Evolutionary conservation across 176 grass and related monocot genomes (phyloP).

Genomic region (Ensete ventricosum): DNA sequence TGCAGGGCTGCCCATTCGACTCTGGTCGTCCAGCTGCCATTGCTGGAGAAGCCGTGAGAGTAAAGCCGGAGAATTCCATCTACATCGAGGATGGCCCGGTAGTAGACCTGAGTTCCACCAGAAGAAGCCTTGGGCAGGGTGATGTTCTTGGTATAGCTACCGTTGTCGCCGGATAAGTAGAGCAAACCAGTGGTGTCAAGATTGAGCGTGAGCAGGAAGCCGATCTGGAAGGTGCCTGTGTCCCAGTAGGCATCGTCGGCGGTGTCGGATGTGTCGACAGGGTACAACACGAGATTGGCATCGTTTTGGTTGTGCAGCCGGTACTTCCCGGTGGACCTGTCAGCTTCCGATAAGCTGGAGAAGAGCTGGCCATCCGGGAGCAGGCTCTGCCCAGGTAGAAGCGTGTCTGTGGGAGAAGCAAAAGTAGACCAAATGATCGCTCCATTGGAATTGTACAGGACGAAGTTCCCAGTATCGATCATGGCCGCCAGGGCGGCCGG

Average conservation of each 20-base stretch:
- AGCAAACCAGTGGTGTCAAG: background rate
- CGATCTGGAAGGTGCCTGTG: conserved; percentile 29
- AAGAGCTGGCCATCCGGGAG: conserved; percentile 10
- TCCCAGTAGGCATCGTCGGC: conserved; percentile 24
- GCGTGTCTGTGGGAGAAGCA: conserved; percentile 29
- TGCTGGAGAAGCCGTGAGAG: background rate
- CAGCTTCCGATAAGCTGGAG: conserved; percentile 26
- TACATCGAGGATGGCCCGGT: background rate
- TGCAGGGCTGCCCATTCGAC: conserved; percentile 1
- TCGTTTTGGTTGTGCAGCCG: conserved; percentile 28
- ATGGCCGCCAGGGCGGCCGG: conserved; percentile 23
- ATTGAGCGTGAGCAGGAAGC: conserved; percentile 20
- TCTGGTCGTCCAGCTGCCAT: background rate
- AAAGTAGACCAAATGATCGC: conserved; percentile 30
- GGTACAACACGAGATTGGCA: conserved; percentile 32
- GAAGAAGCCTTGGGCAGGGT: background rate
- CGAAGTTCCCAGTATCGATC: conserved; percentile 27
- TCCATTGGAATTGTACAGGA: conserved; percentile 13
- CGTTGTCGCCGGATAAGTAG: background rate
- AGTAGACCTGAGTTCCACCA: conserved; percentile 1
- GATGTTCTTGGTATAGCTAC: conserved; percentile 1
- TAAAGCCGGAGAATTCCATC: conserved; percentile 1
- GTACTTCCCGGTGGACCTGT: conserved; percentile 25
- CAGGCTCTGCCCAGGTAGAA: conserved; percentile 35
- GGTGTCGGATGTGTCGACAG: conserved; percentile 5